Conservation (phyloP, 2,329 filamentous ascomycete genomes). For the Pseudogymnoascus sp. region DNA sequence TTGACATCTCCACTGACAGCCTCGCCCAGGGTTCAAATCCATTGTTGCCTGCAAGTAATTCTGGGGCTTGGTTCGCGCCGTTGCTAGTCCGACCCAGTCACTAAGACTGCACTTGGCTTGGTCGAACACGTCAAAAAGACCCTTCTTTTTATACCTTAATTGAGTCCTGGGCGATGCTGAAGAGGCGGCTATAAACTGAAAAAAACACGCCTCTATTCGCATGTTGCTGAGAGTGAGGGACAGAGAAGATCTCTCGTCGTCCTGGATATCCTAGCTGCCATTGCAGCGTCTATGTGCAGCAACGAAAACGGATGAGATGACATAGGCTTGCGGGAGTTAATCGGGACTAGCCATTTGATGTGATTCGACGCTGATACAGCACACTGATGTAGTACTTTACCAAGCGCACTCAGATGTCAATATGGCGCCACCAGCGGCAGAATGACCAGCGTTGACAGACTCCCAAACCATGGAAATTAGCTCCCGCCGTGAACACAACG, state of each 20-base stretch:
- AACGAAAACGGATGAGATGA: not conserved
- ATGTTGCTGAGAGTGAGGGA: not conserved
- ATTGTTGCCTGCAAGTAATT: not conserved
- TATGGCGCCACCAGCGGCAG: not conserved
- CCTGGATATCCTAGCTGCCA: not conserved
- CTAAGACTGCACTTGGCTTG: not conserved
- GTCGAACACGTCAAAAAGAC: not conserved
- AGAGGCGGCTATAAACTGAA: not conserved
- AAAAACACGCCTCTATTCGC: not conserved
- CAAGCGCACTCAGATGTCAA: not conserved
- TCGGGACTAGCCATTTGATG: conserved; percentile 5
- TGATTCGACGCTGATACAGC: not conserved
- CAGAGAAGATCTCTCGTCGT: not conserved
- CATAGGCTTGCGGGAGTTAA: not conserved
- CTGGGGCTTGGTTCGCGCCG: conserved; percentile 5
- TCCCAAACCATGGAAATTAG: conserved; percentile 3
- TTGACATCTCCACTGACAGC: conserved; percentile 1
- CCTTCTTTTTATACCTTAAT: conserved; percentile 7
- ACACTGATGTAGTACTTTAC: not conserved
- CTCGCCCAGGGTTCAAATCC: conserved; percentile 1
- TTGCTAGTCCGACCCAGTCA: conserved; percentile 4
- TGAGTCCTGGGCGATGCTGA: not conserved
- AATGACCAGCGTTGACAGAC: not conserved
- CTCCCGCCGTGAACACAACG: not conserved
- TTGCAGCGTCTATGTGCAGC: not conserved